Evolutionary conservation across 169 alveolate species (phyloP).

Genomic region (Theileria parva): DNA sequence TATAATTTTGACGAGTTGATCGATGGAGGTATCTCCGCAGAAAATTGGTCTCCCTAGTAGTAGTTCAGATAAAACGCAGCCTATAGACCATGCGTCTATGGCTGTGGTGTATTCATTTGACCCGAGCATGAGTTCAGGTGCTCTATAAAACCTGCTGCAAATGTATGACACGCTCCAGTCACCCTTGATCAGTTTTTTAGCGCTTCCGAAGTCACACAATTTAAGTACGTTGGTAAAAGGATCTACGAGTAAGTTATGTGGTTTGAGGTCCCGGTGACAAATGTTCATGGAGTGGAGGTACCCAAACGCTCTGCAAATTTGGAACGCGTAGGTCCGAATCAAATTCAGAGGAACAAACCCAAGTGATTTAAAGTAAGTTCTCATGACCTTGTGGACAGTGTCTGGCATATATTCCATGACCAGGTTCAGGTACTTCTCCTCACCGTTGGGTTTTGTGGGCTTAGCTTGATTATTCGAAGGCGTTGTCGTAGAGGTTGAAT

Average conservation of each 20-base stretch:
- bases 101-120: slow-evolving; percentile 95
- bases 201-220: slow-evolving; percentile 98
- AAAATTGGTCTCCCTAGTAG: slow-evolving; percentile 93
- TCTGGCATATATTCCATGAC: slow-evolving; percentile 98
- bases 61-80: slow-evolving; percentile 95
- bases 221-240: slow-evolving; percentile 89
- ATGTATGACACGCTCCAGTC: slow-evolving; percentile 93
- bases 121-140: slow-evolving; percentile 99
- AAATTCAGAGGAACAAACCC: slow-evolving; percentile 88
- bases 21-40: slow-evolving; percentile 95
- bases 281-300: slow-evolving; percentile 93
- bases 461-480: not conserved
- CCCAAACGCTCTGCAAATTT: slow-evolving; percentile 92
- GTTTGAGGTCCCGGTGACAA: slow-evolving; percentile 98
- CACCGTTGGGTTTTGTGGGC: slow-evolving; percentile 32
- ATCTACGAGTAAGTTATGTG: slow-evolving; percentile 96
- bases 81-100: slow-evolving; percentile 98
- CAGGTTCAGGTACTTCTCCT: slow-evolving; percentile 87
- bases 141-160: slow-evolving; percentile 97
- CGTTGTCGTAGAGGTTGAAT: not conserved
- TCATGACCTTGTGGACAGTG: slow-evolving; percentile 90
- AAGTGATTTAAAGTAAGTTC: slow-evolving; percentile 85
- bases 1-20: slow-evolving; percentile 93
- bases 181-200: slow-evolving; percentile 90
- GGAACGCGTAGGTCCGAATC: slow-evolving; percentile 92